A percentile compares a stretch with the other conserved stretches of the same genome.
Evolutionary conservation across 2,329 filamentous ascomycete genomes (phyloP).

Genomic region (Mycosphaerelloides madeirae): DNA sequence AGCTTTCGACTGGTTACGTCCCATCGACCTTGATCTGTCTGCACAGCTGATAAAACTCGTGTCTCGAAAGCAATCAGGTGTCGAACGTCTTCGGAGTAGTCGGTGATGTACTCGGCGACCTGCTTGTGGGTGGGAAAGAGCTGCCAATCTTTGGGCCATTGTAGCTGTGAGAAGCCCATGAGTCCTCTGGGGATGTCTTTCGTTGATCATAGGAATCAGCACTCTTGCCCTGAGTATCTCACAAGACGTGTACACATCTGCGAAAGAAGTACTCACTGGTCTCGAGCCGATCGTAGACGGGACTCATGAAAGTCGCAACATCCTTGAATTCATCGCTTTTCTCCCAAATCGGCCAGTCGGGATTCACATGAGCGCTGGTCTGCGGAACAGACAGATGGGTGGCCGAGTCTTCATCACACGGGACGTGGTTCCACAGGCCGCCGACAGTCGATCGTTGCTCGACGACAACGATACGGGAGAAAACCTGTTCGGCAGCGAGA

Average conservation of each 20-base stretch:
- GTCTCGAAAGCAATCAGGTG: slow-evolving; percentile 65
- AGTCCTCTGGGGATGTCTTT: slow-evolving; percentile 65
- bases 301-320: slow-evolving; percentile 65
- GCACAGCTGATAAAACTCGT: slow-evolving; percentile 59
- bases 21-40: slow-evolving; percentile 48
- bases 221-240: no score
- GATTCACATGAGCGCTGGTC: slow-evolving; percentile 55
- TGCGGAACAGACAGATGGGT: slow-evolving; percentile 56
- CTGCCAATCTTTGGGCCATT: slow-evolving; percentile 50
- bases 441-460: slow-evolving; percentile 75
- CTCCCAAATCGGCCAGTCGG: slow-evolving; percentile 59
- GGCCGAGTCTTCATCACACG: slow-evolving; percentile 42
- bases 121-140: slow-evolving; percentile 69
- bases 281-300: slow-evolving; percentile 76
- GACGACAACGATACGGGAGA: slow-evolving; percentile 68
- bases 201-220: no score
- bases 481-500: slow-evolving; percentile 65
- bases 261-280: slow-evolving; percentile 48
- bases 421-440: slow-evolving; percentile 80
- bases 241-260: no score
- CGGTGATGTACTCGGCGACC: slow-evolving; percentile 68
- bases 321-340: slow-evolving; percentile 13
- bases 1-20: slow-evolving; percentile 46
- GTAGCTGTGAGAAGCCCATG: slow-evolving; percentile 72
- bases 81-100: slow-evolving; percentile 65